Percentiles rank a stretch among this genome's conserved stretches.
Conservation (phyloP, 805 yeast genomes). For the Ascoidea tarda region DNA sequence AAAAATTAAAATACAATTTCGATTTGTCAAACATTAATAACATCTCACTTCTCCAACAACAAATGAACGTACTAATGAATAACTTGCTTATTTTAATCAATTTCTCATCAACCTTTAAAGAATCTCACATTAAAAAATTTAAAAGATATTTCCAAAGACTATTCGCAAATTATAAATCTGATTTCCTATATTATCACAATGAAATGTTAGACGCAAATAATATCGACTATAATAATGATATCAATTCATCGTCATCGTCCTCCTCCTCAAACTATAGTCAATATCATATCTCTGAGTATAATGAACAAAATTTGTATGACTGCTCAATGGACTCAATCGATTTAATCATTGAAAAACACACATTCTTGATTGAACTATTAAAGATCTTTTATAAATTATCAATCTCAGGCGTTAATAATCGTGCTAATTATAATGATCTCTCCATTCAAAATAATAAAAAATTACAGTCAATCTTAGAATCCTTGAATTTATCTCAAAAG, state of each 20-base stretch:
- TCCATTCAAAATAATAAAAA: too few relatives aligned
- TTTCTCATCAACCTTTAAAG: slow-evolving; percentile 1
- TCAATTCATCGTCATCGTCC: slow-evolving; percentile 4
- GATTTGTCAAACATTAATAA: neutral
- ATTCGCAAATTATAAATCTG: neutral
- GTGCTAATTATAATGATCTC: neutral
- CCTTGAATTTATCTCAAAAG: neutral
- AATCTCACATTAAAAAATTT: slow-evolving; percentile 1
- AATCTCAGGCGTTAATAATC: neutral
- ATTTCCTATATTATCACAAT: neutral
- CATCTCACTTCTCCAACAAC: neutral
- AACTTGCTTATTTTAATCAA: neutral
- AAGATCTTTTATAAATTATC: slow-evolving; percentile 1
- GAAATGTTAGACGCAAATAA: neutral
- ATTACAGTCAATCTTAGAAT: neutral
- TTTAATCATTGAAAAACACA: slow-evolving; percentile 2
- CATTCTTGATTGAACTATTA: slow-evolving; percentile 5
- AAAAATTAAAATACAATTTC: neutral
- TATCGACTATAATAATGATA: neutral
- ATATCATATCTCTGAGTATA: neutral
- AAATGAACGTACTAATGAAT: neutral
- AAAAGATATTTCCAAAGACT: slow-evolving; percentile 2
- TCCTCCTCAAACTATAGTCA: slow-evolving; percentile 1
- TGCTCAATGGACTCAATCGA: slow-evolving; percentile 4
- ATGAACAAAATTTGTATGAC: slow-evolving; percentile 4